Percentiles rank a stretch among this genome's conserved stretches.
Conservation (phyloP, 768 basidiomycete species). For the Clavulina sp. region DNA sequence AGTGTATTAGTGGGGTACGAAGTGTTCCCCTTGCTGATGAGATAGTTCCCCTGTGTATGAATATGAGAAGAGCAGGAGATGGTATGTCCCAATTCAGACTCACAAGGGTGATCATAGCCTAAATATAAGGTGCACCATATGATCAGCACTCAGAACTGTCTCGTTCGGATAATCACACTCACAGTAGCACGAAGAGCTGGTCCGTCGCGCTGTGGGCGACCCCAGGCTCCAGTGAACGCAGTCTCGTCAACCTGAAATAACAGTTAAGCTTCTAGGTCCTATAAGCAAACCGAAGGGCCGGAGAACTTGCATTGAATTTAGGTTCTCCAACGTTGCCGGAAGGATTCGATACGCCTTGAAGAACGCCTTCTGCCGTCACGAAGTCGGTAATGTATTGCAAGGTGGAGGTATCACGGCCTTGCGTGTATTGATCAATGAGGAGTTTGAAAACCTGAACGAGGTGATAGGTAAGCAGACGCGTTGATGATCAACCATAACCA, state of each 20-base stretch:
- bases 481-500: background rate
- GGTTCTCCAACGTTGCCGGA: constrained; percentile 65
- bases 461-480: background rate
- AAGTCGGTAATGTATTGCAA: constrained; percentile 39
- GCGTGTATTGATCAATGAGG: constrained; percentile 33
- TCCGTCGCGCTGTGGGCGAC: constrained; percentile 29
- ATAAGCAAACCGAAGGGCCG: background rate
- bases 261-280: constrained; percentile 9
- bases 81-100: background rate
- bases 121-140: no score
- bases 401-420: constrained; percentile 33
- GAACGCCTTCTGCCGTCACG: constrained; percentile 32
- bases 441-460: constrained; percentile 18
- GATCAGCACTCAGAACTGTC: no score
- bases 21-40: constrained; percentile 32
- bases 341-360: constrained; percentile 56
- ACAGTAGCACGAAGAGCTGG: constrained; percentile 57
- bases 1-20: constrained; percentile 33
- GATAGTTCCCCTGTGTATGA: constrained; percentile 34
- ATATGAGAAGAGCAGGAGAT: no score
- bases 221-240: constrained; percentile 31
- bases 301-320: constrained; percentile 37
- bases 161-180: no score
- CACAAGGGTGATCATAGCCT: constrained; percentile 44
- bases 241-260: constrained; percentile 29